Percentiles rank a stretch among this genome's conserved stretches.
These are phyloP conservation scores for Lactifluus echinatus DNA, from an alignment of 768 basidiomycete genomes.

Conservation along the genomic window DNA sequence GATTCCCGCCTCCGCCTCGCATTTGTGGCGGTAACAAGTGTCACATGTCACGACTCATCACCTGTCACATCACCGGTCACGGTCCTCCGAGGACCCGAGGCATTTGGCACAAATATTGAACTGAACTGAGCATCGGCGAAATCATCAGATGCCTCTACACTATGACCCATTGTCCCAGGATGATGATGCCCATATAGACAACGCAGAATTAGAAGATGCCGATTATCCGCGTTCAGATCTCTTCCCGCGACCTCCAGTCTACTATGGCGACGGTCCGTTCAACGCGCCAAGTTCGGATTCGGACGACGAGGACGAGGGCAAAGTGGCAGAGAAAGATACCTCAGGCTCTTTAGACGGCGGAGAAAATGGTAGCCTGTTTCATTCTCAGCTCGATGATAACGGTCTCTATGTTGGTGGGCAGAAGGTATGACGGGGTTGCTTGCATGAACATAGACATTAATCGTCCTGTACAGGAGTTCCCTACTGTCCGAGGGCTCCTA, in stretches of 20 bases:
- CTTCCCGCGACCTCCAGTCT: conserved; percentile 27
- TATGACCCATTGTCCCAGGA: conserved; percentile 20
- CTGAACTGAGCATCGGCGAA: not conserved
- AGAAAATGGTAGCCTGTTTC: conserved; percentile 23
- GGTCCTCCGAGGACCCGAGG: no score
- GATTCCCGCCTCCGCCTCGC: no score
- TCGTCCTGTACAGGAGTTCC: conserved; percentile 32
- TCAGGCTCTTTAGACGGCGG: conserved; percentile 24
- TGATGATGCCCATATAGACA: conserved; percentile 8
- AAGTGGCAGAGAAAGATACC: conserved; percentile 41
- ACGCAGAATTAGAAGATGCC: not conserved
- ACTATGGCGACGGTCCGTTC: conserved; percentile 73
- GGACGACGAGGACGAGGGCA: conserved; percentile 56
- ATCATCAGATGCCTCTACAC: conserved; percentile 10
- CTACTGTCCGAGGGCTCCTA: conserved; percentile 53
- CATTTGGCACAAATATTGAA: no score
- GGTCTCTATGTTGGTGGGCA: conserved; percentile 30
- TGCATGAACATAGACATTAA: conserved; percentile 4
- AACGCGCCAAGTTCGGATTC: conserved; percentile 69
- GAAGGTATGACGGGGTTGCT: conserved; percentile 26
- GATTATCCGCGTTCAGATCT: not conserved
- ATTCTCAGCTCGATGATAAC: conserved; percentile 21
- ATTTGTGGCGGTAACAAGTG: not conserved
- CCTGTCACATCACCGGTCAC: no score
- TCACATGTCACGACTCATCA: not conserved